A percentile compares a stretch with the other conserved stretches of the same genome.
These are phyloP conservation scores for Pseudovirgaria hyperparasitica DNA, from an alignment of 2,329 filamentous ascomycete species.

Conservation along the genomic window DNA sequence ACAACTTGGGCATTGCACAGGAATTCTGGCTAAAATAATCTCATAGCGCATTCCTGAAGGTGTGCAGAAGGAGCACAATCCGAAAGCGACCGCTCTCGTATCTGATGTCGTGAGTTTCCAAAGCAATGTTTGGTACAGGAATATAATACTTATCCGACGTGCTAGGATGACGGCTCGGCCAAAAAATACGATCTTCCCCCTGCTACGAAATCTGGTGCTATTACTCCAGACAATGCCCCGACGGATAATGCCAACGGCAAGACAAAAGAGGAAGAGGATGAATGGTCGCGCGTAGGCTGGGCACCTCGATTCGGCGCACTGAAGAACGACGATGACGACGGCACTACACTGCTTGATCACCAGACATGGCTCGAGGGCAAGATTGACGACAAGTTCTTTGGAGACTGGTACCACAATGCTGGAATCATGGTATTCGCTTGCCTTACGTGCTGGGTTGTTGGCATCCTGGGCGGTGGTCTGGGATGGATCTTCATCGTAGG, in stretches of 20 bases:
- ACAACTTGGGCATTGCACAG: slow-evolving; percentile 3
- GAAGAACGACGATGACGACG: slow-evolving; percentile 39
- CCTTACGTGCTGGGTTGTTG: slow-evolving; percentile 78
- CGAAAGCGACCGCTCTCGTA: slow-evolving; percentile 56
- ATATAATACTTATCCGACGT: slow-evolving; percentile 1
- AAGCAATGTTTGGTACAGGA: slow-evolving; percentile 2
- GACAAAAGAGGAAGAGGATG: slow-evolving; percentile 37
- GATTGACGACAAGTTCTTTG: slow-evolving; percentile 81
- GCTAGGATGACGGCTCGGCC: slow-evolving; percentile 50
- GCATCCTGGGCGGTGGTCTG: slow-evolving; percentile 77
- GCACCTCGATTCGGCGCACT: slow-evolving; percentile 63
- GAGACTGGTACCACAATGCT: slow-evolving; percentile 97
- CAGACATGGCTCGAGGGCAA: slow-evolving; percentile 75
- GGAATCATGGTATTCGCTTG: slow-evolving; percentile 91
- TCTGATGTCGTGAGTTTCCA: slow-evolving; percentile 52
- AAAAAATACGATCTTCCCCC: slow-evolving; percentile 67
- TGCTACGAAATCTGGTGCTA: slow-evolving; percentile 55
- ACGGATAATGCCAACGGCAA: slow-evolving; percentile 37
- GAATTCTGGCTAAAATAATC: slow-evolving; percentile 5
- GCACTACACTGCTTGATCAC: slow-evolving; percentile 66
- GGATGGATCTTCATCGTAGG: slow-evolving; percentile 91
- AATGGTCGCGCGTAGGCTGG: slow-evolving; percentile 60
- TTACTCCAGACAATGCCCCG: slow-evolving; percentile 38
- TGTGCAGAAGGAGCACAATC: slow-evolving; percentile 48
- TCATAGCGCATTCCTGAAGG: slow-evolving; percentile 48